Evolutionary conservation across 192 early-diverging fungal genomes (phyloP), one percentile per base, ranked within the genome.

Genomic region (Coemansia erecta): DNA sequence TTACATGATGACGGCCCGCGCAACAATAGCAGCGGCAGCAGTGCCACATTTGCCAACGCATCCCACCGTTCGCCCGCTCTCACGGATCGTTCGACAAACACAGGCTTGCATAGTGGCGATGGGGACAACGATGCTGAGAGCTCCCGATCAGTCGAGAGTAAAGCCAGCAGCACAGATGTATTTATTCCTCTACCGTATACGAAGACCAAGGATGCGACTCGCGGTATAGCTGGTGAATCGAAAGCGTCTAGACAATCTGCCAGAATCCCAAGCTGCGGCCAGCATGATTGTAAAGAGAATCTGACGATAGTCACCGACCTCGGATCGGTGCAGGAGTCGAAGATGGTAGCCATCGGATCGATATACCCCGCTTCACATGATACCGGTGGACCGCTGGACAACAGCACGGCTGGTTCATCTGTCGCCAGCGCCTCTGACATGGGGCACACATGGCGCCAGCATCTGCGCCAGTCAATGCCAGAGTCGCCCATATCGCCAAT

Each of bases 401-500:
- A 37, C 35, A 37, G 35, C 10, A 7, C 6, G 35, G 10, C 44
- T 46, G 44, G 44, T 8, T 5, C 44, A n/a, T 46, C 44, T 46
- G 19, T n/a, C 17, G 44, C 44, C 44, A 37, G 35, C 8, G 22
- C 40, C 11, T 23, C 54, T 8, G 54, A 56, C n/a, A 28, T 44
- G 8, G 35, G 11, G 19, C 54, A n/a, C 2, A 7, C 42, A 22
- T 56, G 54, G 54, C 40, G 54, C 21, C 54, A 56, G 54, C 54
- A 56, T 37, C 35, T 37, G 23, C 40, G 54, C 10, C 54, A 56
- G 41, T 56, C 54, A n/a, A 56, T 56, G 54, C 54, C 54, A 18
- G 54, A 56, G 40, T 56, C 54, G 4, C 54, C 54, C 11, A 55
- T 63, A 12, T 49, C 61, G 45, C 53, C 61, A 0, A 53, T 43